phyloP scores from a whole-genome alignment of 1,284 basidiomycete species.

The Leccinum huronense region DNA sequence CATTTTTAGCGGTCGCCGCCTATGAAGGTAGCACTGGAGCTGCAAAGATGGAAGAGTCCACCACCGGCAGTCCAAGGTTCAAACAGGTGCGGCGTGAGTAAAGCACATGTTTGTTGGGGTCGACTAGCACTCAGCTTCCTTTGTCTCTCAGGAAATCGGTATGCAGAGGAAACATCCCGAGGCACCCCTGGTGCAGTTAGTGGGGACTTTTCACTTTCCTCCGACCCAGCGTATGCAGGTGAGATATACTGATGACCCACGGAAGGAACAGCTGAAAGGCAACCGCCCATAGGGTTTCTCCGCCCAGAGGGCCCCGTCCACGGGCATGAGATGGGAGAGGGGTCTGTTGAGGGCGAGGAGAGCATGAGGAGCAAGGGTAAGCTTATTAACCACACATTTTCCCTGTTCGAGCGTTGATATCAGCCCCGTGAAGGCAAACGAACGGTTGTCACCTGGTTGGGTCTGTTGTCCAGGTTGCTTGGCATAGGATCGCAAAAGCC shows the following conservation, averaged over 20 bases:
- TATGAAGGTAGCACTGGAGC: too few species aligned
- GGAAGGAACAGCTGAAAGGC: not conserved
- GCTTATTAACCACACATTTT: not conserved
- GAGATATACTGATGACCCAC: not conserved
- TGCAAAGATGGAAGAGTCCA: too few species aligned
- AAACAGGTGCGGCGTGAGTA: not conserved
- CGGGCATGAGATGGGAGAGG: not conserved
- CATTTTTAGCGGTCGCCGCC: not conserved
- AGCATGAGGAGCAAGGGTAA: not conserved
- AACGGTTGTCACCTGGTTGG: slow-evolving; percentile 1
- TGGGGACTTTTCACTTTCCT: not conserved
- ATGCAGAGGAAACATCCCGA: not conserved
- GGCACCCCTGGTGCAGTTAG: not conserved
- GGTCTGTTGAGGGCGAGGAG: not conserved
- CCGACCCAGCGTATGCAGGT: not conserved
- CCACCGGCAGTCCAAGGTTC: too few species aligned
- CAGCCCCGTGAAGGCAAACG: slow-evolving; percentile 2
- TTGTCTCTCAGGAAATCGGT: not conserved
- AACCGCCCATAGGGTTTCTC: not conserved
- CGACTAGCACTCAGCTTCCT: not conserved
- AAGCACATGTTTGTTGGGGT: not conserved
- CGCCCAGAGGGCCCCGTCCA: not conserved
- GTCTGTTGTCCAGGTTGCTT: not conserved
- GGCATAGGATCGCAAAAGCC: not conserved
- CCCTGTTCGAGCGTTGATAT: not conserved